A percentile compares a stretch with the other conserved stretches of the same genome.
Conservation (phyloP, 1,284 basidiomycete species). For the Moesziomyces antarcticus region DNA sequence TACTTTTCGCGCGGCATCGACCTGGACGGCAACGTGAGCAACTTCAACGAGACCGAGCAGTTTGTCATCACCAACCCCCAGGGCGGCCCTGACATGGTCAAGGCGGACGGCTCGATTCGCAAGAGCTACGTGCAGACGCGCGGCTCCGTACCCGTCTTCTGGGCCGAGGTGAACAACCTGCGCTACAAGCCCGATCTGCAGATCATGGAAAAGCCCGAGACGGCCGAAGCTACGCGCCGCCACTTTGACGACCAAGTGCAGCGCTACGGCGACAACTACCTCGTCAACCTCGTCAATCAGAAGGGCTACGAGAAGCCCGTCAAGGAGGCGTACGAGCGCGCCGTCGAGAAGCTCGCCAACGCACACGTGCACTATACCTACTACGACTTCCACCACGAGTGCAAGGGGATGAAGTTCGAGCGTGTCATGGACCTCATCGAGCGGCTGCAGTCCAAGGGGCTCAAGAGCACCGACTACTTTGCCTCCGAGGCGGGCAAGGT, state of each 20-base stretch:
- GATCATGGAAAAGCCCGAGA: constrained; percentile 90
- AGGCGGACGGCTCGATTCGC: constrained; percentile 73
- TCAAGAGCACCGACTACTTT: constrained; percentile 71
- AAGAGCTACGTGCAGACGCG: constrained; percentile 85
- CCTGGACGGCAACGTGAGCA: constrained; percentile 71
- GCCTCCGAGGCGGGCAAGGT: constrained; percentile 38
- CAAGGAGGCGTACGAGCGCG: constrained; percentile 92
- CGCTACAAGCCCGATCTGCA: constrained; percentile 97
- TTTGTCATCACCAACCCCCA: constrained; percentile 73
- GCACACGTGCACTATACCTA: constrained; percentile 86
- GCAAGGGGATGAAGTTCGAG: constrained; percentile 94
- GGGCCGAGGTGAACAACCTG: constrained; percentile 96
- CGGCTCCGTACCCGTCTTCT: constrained; percentile 92
- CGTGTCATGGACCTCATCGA: constrained; percentile 86
- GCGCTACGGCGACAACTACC: constrained; percentile 81
- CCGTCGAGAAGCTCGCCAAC: constrained; percentile 74
- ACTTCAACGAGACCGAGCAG: constrained; percentile 70
- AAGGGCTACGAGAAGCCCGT: constrained; percentile 93
- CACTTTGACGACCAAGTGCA: constrained; percentile 83
- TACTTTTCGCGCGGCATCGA: constrained; percentile 97
- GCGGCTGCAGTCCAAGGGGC: constrained; percentile 76
- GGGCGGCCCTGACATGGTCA: constrained; percentile 48
- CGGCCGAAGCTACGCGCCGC: constrained; percentile 76
- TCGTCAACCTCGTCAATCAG: constrained; percentile 95
- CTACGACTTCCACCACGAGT: constrained; percentile 98